Evolutionary conservation across 371 early-diverging fungal species (phyloP), one percentile per base, ranked within the genome.

Genomic region (Basidiobolus meristosporus): DNA sequence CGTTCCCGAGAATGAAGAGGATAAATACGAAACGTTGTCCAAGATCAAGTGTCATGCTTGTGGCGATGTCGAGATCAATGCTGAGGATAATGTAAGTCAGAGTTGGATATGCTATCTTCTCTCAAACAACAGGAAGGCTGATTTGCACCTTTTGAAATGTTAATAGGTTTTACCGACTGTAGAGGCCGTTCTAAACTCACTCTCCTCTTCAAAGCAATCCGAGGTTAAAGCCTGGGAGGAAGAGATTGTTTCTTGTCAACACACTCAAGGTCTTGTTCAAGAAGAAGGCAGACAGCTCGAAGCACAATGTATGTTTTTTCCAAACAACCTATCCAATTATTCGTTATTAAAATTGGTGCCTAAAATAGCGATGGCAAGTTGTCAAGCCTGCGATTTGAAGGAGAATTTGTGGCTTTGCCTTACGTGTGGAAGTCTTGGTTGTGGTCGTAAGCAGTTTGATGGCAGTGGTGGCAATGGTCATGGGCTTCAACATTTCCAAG

Each of bases 401-500:
- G 74, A 79, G 41, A 85, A 85, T 44, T 52, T 85, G 28, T 85
- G 86, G 86, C 47, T 82, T 20, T 85, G 86, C 47, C 56, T 85
- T 29, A 59, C 60, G 0, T 85, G 86, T 43, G 86, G 86, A 14
- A 66, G 63, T 30, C 60, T 82, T 3, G 82, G 81, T 4, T 85
- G 86, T 51, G 86, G 86, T 23, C 70, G 86, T 38, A 67, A 73
- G 42, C 98, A 99, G 55, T 92, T 76, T 55, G 98, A 89, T 35
- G 99, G 98, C 2, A 59, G 75, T n/a, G 92, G 92, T n/a, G 99
- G 99, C n/a, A 98, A 98, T 56, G 87, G 92, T 20, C 99, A 99
- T 59, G 97, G 82, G 1, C 48, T 89, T 35, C 68, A 65, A 0
- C 99, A 99, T 62, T 92, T 65, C 53, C 70, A 86, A 33, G 43